Base-by-base conservation (phyloP, 768 basidiomycete genomes). In the Mycena indigotica region DNA sequence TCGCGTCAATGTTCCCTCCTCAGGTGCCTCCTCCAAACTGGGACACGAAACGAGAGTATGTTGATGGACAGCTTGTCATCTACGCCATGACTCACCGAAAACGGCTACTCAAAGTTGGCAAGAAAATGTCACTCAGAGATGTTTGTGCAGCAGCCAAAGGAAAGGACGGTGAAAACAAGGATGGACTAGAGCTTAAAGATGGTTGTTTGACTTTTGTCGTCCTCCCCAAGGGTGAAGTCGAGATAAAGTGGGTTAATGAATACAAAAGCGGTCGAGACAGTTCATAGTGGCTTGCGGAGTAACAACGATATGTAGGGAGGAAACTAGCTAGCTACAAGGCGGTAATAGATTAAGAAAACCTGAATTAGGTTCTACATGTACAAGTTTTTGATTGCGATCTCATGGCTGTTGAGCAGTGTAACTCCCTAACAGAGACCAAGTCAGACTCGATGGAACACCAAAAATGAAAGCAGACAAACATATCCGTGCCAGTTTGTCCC, bases 41-140 rank as follows among this genome's bases (percentile, higher is more conserved):
- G 95, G 95, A 98, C 67, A 66, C 65, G 50, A 81, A 78, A 32
- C 76, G 78, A 4, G 84, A 93, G 71, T 98, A 95, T 65, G 68
- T 73, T 2, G 76, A 78, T 19, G 81, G 76, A 1, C 80, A 84
- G 52, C 75, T 98, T 16, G 84, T 86, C 2, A 78, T 97, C 4
- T 98, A 97, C 72, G 91, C 91, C 29, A 87, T 87, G 67, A 98
- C 95, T 12, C 75, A 76, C 58, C 72, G 81, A 56, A 88, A 83
- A 66, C 81, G 93, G 35, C 72, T 98, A 45, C 75, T 99, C 57
- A 99, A 95, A 73, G 84, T 96, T 4, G 96, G 95, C 15, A 91
- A 88, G 75, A 93, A 90, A 70, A 88, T 96, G 85, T 89, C 88
- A 12, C 75, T 98, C 57, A 74, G 80, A 45, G 91, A 95, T 65